These are phyloP conservation scores for Monascus ruber DNA, from an alignment of 2,329 filamentous ascomycete genomes.

Conservation along the genomic window DNA sequence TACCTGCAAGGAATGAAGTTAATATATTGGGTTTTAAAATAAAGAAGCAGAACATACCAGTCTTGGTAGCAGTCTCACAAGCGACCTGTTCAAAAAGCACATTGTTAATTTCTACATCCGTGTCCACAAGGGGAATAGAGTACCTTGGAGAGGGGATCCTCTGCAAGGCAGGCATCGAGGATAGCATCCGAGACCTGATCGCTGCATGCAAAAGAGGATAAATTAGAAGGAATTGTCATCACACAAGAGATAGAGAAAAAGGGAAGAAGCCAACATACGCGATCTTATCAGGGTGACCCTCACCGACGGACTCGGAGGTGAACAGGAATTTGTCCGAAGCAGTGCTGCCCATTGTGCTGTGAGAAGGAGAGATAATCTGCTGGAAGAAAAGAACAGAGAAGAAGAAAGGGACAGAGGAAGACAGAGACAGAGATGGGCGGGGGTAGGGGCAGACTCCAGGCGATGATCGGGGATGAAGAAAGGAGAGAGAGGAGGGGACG, in stretches of 20 bases:
- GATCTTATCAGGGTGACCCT: conserved; percentile 94
- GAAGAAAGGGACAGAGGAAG: conserved; percentile 9
- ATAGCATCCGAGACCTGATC: conserved; percentile 98
- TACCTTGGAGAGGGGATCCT: conserved; percentile 92
- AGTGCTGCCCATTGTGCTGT: conserved; percentile 50
- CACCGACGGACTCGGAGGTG: conserved; percentile 82
- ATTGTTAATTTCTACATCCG: conserved; percentile 6
- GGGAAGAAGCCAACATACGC: conserved; percentile 40
- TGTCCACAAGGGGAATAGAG: conserved; percentile 3
- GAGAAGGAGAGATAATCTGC: conserved; percentile 7
- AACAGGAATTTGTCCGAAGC: conserved; percentile 61
- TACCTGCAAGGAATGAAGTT: conserved; percentile 28
- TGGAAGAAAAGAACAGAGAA: conserved; percentile 7
- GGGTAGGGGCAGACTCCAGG: conserved; percentile 1
- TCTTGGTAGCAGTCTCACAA: conserved; percentile 99
- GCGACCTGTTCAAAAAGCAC: conserved; percentile 46
- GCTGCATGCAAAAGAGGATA: conserved; percentile 25
- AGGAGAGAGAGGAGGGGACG: conserved; percentile 19
- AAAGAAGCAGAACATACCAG: conserved; percentile 46
- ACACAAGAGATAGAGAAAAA: conserved; percentile 2
- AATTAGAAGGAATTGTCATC: conserved; percentile 1
- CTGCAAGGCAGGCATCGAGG: conserved; percentile 90
- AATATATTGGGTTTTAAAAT: conserved; percentile 3
- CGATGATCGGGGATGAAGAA: conserved; percentile 2
- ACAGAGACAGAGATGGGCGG: conserved; percentile 9